Base-by-base conservation (phyloP, 768 basidiomycete species). In the Pisolithus microcarpus region DNA sequence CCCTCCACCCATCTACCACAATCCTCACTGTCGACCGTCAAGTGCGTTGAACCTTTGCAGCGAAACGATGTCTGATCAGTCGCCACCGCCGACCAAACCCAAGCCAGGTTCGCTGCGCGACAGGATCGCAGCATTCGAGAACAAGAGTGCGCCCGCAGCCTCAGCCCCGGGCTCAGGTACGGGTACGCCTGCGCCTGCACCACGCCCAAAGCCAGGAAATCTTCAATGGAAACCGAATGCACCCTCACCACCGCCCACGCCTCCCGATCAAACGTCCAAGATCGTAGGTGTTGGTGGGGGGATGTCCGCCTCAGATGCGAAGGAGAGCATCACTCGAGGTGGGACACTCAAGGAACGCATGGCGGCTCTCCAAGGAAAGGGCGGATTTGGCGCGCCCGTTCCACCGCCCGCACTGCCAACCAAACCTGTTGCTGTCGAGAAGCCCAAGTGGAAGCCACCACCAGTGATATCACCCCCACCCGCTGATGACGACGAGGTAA, bases 261-360 rank as follows among this genome's bases (percentile, higher is more conserved):
- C 60, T 44, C 34, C 34, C 13, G 62, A 61, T 23, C n/a, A 55
- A 31, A 23, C 46, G 0, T 9, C 4, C 15, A 72, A 57, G 65
- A 57, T 50, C 1, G 7, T 42, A 11, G 51, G 26, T 34, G 13
- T 34, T 46, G 54, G 60, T 0, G 70, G 71, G 4, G 77, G 79
- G 0, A 87, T 91, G 87, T 85, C 81, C 21, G 89, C 89, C 5
- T 80, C 81, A 26, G 94, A 97, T 72, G 93, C 93, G 19, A 84
- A 87, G 65, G 87, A 85, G 60, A 87, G 85, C 60, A 94, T 95
- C 67, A 79, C 78, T 5, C 81, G 81, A 50, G 85, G 79, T 3
- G 85, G 81, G 5, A 90, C 88, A 51, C 69, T 98, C 57, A 93
- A 85, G 71, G 95, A 96, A 52, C 81, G 95, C 36, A 96, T 98